Base-by-base conservation (phyloP, 129 eudicot species). In the Flaveria brownii region DNA sequence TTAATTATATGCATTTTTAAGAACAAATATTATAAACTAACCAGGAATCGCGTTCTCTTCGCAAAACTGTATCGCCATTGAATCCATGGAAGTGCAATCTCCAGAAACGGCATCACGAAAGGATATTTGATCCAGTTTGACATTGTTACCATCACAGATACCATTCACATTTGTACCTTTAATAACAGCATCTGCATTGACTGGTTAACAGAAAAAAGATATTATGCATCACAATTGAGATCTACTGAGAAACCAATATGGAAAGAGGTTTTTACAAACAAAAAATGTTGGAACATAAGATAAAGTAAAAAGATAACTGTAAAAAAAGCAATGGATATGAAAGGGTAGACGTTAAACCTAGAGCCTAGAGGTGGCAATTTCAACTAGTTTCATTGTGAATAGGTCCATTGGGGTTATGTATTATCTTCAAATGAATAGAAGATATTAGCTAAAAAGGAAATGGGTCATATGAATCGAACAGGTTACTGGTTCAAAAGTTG, bases 11-110 rank as follows among this genome's bases (percentile, higher is more conserved):
- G 47, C 12, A 45, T 62, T 75, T 45, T 61, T 10, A 43, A 57
- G 11, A 16, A 18, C 15, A 60, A 63, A 67, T 2, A 1, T 20
- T 33, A 33, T 49, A 59, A 71, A 77, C 84, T 28, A 84, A 84
- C 87, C 87, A 25, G 82, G 85, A 50, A 84, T 80, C 12, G 68
- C 77, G 25, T 84, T 84, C 65, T 84, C 82, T 84, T 80, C 80
- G 45, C 85, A 84, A 23, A 80, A 84, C 16, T 80, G 84, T 65
- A 84, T 84, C 5, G 87, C 84, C 85, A 84, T 84, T 26, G 66
- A 54, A 68, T 84, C 85, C 79, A 84, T 76, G 18, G 77, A 23
- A 12, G 54, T 23, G 28, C 49, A 55, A 26, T 68, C 87, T 68
- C 18, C 72, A 25, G 78, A 76, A 71, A 84, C 77, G 6, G 81